Conservation (phyloP, 192 early-diverging fungal genomes). For the Backusella morwellensis region DNA sequence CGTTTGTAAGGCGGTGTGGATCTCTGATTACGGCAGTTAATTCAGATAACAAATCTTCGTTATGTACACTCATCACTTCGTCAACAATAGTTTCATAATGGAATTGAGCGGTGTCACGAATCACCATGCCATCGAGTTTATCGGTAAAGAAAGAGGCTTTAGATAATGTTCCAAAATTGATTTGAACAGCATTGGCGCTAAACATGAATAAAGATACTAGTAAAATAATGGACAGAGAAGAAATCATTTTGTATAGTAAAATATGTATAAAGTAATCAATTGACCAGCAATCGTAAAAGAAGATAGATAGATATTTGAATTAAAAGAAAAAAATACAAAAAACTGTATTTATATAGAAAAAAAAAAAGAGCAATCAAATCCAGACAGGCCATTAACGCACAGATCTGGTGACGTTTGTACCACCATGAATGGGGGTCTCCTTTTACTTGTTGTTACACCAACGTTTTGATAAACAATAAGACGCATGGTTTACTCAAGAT, state of each 20-base stretch:
- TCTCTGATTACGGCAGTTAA: neutral
- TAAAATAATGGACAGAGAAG: neutral
- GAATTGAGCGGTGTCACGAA: neutral
- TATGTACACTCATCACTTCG: neutral
- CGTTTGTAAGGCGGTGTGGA: neutral
- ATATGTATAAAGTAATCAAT: neutral
- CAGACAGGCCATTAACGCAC: neutral
- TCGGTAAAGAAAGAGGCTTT: neutral
- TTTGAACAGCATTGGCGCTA: neutral
- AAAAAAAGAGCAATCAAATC: neutral
- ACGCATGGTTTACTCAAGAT: neutral
- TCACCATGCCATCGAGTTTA: neutral
- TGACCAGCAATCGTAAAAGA: slow-evolving; percentile 11
- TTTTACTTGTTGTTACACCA: neutral
- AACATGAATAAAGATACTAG: neutral
- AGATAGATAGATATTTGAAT: neutral
- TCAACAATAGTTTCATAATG: slow-evolving; percentile 14
- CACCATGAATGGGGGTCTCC: neutral
- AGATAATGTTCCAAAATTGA: neutral
- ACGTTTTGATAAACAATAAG: neutral
- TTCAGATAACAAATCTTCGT: neutral
- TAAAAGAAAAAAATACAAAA: neutral
- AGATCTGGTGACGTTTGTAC: slow-evolving; percentile 8
- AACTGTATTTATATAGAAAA: neutral
- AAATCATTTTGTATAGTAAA: slow-evolving; percentile 5